Evolutionary conservation across 495 filamentous ascomycete species (phyloP).

Genomic region (Trichoderma reesei): DNA sequence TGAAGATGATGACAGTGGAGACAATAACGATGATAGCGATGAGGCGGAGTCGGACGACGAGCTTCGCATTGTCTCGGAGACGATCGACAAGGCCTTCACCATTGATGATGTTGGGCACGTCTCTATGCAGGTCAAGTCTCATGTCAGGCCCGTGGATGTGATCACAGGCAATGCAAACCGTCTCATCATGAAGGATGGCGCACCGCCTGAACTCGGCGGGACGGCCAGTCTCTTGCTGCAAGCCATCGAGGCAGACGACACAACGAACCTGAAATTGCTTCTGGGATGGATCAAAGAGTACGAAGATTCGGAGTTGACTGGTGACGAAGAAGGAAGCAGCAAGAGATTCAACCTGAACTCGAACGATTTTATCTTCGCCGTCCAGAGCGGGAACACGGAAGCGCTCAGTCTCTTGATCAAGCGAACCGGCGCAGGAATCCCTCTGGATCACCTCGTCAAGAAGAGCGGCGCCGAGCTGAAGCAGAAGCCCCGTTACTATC

Average conservation of each 20-base stretch:
- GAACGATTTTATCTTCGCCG: conserved; percentile 20
- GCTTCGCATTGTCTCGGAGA: conserved; percentile 39
- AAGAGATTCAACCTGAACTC: conserved; percentile 1
- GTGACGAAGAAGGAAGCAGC: conserved; percentile 14
- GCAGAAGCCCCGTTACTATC: conserved; percentile 58
- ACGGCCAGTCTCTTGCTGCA: conserved; percentile 20
- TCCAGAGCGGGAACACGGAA: conserved; percentile 26
- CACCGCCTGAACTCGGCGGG: not conserved
- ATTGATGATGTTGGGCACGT: conserved; percentile 61
- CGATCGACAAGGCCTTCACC: conserved; percentile 54
- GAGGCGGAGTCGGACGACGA: conserved; percentile 22
- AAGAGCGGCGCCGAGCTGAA: conserved; percentile 46
- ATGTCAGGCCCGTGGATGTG: conserved; percentile 39
- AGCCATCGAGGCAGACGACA: conserved; percentile 25
- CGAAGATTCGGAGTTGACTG: conserved; percentile 17
- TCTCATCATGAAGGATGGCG: conserved; percentile 15
- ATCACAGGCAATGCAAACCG: conserved; percentile 16
- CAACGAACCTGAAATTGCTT: conserved; percentile 26
- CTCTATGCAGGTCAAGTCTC: conserved; percentile 51
- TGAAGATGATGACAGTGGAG: conserved; percentile 20
- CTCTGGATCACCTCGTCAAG: conserved; percentile 51
- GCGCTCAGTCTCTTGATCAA: conserved; percentile 32
- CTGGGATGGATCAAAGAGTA: conserved; percentile 26
- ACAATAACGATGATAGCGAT: conserved; percentile 22
- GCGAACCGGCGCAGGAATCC: conserved; percentile 51